phyloP scores from a whole-genome alignment of 78 protist genomes.

The Tieghemostelium lacteum region DNA sequence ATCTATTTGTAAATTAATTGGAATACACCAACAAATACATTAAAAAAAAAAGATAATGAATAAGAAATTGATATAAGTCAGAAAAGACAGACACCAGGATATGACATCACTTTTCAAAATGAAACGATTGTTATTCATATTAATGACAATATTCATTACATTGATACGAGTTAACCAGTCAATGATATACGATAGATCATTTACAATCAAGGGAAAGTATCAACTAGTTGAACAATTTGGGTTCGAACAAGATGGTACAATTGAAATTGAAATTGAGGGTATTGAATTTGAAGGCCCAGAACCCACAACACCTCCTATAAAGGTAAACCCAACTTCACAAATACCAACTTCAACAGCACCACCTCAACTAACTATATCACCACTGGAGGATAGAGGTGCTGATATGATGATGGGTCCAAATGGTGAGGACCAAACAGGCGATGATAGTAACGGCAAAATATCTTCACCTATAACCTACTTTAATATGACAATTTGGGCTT shows the following conservation, averaged over 20 bases:
- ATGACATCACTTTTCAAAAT: too few species aligned
- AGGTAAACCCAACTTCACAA: neutral
- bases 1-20: too few species aligned
- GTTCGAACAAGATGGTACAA: constrained; percentile 14
- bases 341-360: neutral
- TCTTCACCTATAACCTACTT: neutral
- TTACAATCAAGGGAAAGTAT: neutral
- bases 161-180: neutral
- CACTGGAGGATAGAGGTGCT: neutral
- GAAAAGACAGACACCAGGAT: too few species aligned
- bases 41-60: too few species aligned
- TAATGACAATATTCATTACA: too few species aligned
- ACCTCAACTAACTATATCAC: neutral
- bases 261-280: neutral
- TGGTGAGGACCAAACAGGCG: neutral
- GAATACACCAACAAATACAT: too few species aligned
- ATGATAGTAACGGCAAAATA: neutral
- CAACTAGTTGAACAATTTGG: constrained; percentile 41
- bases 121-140: too few species aligned
- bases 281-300: neutral
- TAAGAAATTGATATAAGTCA: too few species aligned
- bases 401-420: neutral
- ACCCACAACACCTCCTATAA: neutral
- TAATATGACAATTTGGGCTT: constrained; percentile 31
- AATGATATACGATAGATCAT: constrained; percentile 22